Percentiles rank a stretch among this genome's conserved stretches.
phyloP scores from a whole-genome alignment of 192 early-diverging fungal genomes.

The Dispira parvispora region DNA sequence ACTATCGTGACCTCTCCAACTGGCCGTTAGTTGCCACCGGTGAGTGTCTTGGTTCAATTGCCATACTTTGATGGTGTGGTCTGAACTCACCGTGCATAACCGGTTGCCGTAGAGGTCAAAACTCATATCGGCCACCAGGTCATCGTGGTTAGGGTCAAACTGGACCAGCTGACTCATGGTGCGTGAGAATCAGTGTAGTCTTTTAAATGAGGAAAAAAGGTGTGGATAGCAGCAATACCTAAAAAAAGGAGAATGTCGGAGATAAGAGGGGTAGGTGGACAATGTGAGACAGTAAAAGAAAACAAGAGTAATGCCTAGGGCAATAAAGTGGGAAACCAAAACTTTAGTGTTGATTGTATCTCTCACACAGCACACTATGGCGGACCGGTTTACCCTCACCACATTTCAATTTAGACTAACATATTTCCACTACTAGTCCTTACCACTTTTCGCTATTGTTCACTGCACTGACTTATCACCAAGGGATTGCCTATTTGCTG shows the following conservation, averaged over 20 bases:
- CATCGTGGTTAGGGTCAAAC: conserved; percentile 37
- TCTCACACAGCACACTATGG: too few relatives aligned
- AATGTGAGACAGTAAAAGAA: too few relatives aligned
- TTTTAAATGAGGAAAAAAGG: not conserved
- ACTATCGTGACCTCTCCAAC: conserved; percentile 75
- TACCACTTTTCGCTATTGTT: too few relatives aligned
- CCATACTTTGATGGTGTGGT: conserved; percentile 90
- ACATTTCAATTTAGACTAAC: too few relatives aligned
- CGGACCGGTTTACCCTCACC: too few relatives aligned
- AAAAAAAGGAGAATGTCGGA: not conserved
- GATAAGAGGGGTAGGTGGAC: too few relatives aligned
- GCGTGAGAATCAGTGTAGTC: not conserved
- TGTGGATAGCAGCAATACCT: not conserved
- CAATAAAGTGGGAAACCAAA: too few relatives aligned
- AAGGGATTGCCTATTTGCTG: too few relatives aligned
- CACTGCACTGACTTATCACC: too few relatives aligned
- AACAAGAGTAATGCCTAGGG: too few relatives aligned
- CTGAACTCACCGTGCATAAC: conserved; percentile 79
- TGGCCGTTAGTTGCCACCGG: conserved; percentile 60
- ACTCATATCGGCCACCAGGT: conserved; percentile 82
- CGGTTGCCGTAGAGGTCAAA: conserved; percentile 90
- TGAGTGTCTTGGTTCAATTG: conserved; percentile 50
- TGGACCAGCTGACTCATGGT: conserved; percentile 7
- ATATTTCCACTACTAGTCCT: too few relatives aligned
- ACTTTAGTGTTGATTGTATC: too few relatives aligned